phyloP scores from a whole-genome alignment of 2,329 filamentous ascomycete species.

The Aphanoascus verrucosus region DNA sequence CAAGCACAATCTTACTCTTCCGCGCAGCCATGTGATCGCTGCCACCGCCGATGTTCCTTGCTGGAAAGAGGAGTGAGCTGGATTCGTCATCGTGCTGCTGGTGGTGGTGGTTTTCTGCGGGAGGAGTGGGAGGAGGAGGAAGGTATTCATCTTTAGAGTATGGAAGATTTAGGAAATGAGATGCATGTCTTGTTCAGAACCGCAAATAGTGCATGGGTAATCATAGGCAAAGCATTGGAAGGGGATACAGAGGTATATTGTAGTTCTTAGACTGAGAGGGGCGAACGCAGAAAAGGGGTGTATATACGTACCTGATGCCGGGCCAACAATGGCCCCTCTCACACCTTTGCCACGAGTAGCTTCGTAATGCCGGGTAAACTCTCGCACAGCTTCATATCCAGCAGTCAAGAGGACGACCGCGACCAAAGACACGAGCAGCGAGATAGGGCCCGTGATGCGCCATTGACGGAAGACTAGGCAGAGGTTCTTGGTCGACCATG shows the following conservation, averaged over 20 bases:
- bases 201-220: too few species aligned
- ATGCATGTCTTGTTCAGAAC: too few species aligned
- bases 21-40: conserved; percentile 44
- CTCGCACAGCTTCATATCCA: conserved; percentile 85
- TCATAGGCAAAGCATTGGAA: too few species aligned
- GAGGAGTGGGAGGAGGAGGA: background rate
- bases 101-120: background rate
- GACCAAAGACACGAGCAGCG: conserved; percentile 70
- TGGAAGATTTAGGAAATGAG: background rate
- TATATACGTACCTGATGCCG: conserved; percentile 10
- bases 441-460: conserved; percentile 65
- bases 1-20: conserved; percentile 67
- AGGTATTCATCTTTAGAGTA: too few species aligned
- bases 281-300: background rate
- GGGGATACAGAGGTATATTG: too few species aligned
- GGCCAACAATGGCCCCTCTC: conserved; percentile 4
- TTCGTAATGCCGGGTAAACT: conserved; percentile 68
- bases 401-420: conserved; percentile 72
- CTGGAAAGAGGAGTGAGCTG: conserved; percentile 65
- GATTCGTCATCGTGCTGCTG: conserved; percentile 37
- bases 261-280: too few species aligned
- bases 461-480: conserved; percentile 93
- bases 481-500: conserved; percentile 84
- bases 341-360: conserved; percentile 15
- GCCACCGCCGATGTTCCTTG: conserved; percentile 53